Conservation (phyloP, 2,329 filamentous ascomycete genomes). For the Trichoderma citrinoviride region DNA sequence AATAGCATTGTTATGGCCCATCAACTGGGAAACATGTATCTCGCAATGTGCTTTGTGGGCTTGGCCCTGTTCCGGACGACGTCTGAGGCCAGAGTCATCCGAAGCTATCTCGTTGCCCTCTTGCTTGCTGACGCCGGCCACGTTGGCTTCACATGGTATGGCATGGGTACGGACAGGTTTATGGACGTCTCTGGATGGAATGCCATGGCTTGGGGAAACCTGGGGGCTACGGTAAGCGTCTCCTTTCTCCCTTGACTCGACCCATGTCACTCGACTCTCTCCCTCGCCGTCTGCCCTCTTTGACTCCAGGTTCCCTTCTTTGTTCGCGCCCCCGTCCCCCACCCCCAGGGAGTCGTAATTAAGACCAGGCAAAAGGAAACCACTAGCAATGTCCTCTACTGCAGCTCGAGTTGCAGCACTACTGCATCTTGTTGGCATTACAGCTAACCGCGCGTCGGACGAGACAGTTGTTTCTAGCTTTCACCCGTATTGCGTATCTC, state of each 20-base stretch:
- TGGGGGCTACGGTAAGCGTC: constrained; percentile 60
- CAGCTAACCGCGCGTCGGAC: constrained; percentile 8
- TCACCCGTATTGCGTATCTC: constrained; percentile 57
- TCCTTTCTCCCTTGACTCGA: not conserved
- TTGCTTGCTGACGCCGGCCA: constrained; percentile 67
- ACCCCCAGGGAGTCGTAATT: not conserved
- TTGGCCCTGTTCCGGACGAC: constrained; percentile 63
- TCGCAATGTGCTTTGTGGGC: constrained; percentile 62
- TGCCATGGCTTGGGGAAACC: constrained; percentile 69
- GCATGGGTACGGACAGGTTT: constrained; percentile 55
- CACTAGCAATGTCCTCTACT: not conserved
- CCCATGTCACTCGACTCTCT: not conserved
- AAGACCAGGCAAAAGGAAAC: not conserved
- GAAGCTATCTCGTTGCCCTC: constrained; percentile 64
- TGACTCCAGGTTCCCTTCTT: not conserved
- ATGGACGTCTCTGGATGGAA: constrained; percentile 62
- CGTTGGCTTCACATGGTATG: constrained; percentile 57
- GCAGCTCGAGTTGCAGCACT: not conserved
- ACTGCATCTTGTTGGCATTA: not conserved
- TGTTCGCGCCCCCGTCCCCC: not conserved
- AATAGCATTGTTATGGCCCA: constrained; percentile 57
- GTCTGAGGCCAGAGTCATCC: constrained; percentile 62
- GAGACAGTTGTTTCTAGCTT: constrained; percentile 52
- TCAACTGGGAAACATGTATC: constrained; percentile 69
- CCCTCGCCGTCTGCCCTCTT: not conserved